Base-by-base conservation (phyloP, 2,329 filamentous ascomycete species). In the Aureobasidium sp. region DNA sequence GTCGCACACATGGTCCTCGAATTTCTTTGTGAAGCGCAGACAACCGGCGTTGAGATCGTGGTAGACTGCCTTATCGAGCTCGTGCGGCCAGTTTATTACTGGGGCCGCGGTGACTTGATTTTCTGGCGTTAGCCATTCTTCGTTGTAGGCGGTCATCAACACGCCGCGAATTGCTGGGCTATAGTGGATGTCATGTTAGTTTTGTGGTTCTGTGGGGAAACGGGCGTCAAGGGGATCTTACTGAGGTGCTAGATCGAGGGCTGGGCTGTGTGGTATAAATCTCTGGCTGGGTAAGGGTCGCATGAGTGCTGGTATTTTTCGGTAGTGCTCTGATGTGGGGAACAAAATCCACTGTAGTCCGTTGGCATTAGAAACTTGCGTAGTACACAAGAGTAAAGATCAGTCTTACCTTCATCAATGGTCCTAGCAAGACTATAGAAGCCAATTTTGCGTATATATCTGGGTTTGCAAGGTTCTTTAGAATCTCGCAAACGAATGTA, bases 181-280 rank as follows among this genome's bases (percentile, higher is more conserved):
- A 24, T 4, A 7, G 14, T 8, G n/a, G 14, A 33, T 33, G 31
- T 33, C 8, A 3, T 33, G 11, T n/a, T 31, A 37, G 33, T n/a
- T 24, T 35, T 12, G 9, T 29, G 24, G 8, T n/a, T 29, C 7
- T n/a, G 12, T 15, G 39, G 9, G 9, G 17, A 1, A 22, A 31
- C 0, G 29, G 2, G 8, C 24, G 5, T 47, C 6, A 11, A 14
- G 8, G 0, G 7, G 2, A 31, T 40, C 60, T 22, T 49, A 62
- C 60, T 62, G 60, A 42, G 60, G 60, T 33, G 49, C 42, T 12
- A 62, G 31, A 39, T 62, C 60, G 7, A 62, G 33, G 27, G 60
- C 60, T 15, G 60, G 60, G 7, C 49, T 56, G 35, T 62, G 60
- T n/a, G 60, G 60, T n/a, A 62, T 44, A 6, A 62, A 54, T 44